Evolutionary conservation across 257 asterid species (phyloP), one percentile per base, ranked within the genome.

Genomic region (Haberlea rhodopensis): DNA sequence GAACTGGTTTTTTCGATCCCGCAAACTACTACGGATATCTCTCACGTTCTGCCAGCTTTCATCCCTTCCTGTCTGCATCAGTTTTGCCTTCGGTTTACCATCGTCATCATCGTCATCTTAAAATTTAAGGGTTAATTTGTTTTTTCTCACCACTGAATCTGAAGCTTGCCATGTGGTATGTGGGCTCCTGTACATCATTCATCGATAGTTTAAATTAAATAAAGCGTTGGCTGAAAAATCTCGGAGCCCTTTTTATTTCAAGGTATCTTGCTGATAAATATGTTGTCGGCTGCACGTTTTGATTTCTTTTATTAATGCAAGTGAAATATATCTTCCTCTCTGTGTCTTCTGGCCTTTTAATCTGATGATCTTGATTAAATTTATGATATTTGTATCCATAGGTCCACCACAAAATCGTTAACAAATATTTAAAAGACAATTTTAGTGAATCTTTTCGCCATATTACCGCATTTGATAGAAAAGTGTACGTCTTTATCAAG

Each of bases 1-100:
- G 77, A 79, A 75, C 82, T 66, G 70, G 83, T n/a, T 80, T 78
- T 76, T 72, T 29, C 76, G 83, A 78, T 72, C 78, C 73, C 77
- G 18, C n/a, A 69, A 59, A 15, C 24, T 46, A 26, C 60, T 6
- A 19, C 22, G n/a, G n/a, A n/a, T n/a, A n/a, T n/a, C n/a, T n/a
- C n/a, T 62, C 73, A 48, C 74, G 54, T 71, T 68, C 65, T 71
- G 75, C 72, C 77, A 65, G 73, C 24, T 71, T 73, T 66, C n/a
- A n/a, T n/a, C n/a, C 24, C 31, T 62, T 62, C 45, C 43, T 67
- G 70, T 67, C 58, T 68, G 23, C 26, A 28, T 68, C 76, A 60
- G 18, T 53, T 13, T 24, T 43, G 34, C 58, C 56, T n/a, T 53
- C 53, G 58, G 0, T 45, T 61, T 53, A 11, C 53, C 15, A n/a